Evolutionary conservation across 352 stramenopile species (phyloP).

Genomic region (Thraustochytrium sp.): DNA sequence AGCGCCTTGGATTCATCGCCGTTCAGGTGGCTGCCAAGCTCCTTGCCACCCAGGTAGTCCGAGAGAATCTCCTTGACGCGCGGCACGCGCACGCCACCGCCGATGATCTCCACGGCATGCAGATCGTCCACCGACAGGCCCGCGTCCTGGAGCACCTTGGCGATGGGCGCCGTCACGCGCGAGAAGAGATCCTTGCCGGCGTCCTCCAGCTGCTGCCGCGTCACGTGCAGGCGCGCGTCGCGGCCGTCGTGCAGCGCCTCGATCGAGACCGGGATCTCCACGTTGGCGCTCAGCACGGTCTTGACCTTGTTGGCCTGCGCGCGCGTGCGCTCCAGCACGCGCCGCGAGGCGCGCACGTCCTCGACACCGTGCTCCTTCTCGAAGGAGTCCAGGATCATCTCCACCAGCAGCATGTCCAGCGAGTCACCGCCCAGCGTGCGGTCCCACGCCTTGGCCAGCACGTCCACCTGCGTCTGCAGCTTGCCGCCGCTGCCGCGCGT

Average conservation of each 20-base stretch:
- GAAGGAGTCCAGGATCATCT: constrained; percentile 87
- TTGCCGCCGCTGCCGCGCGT: not conserved
- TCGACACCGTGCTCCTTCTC: constrained; percentile 71
- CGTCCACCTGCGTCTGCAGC: constrained; percentile 50
- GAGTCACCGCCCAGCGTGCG: constrained; percentile 75
- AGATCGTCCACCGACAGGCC: constrained; percentile 71
- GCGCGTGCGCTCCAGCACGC: constrained; percentile 89
- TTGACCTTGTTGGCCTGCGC: constrained; percentile 92
- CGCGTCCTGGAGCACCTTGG: constrained; percentile 71
- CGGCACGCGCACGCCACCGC: constrained; percentile 88
- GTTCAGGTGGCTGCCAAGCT: constrained; percentile 93
- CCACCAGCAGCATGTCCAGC: constrained; percentile 84
- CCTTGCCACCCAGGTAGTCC: constrained; percentile 65
- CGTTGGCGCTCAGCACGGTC: constrained; percentile 92
- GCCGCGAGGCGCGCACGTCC: constrained; percentile 68
- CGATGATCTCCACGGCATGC: constrained; percentile 90
- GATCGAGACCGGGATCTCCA: constrained; percentile 88
- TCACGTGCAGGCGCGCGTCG: constrained; percentile 83
- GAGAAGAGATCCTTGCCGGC: constrained; percentile 77
- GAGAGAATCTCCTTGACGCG: constrained; percentile 79
- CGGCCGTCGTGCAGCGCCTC: constrained; percentile 86
- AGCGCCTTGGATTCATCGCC: constrained; percentile 95
- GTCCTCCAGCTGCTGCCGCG: constrained; percentile 81
- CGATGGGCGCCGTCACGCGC: constrained; percentile 71
- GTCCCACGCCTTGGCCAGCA: constrained; percentile 88